A percentile compares a stretch with the other conserved stretches of the same genome.
Evolutionary conservation across 1,284 basidiomycete species (phyloP).

Genomic region (Neolentinus lepideus): DNA sequence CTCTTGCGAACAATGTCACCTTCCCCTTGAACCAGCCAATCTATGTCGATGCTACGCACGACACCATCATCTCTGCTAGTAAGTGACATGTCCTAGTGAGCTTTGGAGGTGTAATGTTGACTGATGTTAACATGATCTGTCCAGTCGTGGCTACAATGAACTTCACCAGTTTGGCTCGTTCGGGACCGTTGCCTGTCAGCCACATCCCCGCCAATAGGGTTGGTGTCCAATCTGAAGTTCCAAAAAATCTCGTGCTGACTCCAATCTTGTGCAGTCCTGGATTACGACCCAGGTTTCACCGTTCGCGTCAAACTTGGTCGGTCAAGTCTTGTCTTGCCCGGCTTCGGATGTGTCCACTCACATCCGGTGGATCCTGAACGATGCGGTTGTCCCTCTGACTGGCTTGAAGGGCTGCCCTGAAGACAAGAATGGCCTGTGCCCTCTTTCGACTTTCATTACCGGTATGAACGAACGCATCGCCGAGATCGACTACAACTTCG

Average conservation of each 20-base stretch:
- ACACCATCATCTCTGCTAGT: constrained; percentile 35
- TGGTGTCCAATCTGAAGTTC: constrained; percentile 5
- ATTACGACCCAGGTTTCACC: constrained; percentile 38
- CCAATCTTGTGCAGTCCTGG: constrained; percentile 29
- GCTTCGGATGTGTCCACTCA: constrained; percentile 27
- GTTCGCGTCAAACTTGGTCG: constrained; percentile 50
- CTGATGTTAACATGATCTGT: too few species aligned
- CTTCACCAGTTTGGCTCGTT: constrained; percentile 47
- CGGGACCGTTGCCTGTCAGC: constrained; percentile 48
- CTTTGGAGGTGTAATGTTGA: too few species aligned
- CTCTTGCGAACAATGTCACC: constrained; percentile 41
- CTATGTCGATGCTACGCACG: constrained; percentile 50
- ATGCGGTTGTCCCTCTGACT: constrained; percentile 57
- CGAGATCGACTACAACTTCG: constrained; percentile 34
- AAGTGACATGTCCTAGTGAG: constrained; percentile 11
- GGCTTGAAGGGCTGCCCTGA: constrained; percentile 45
- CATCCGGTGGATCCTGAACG: constrained; percentile 50
- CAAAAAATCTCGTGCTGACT: background rate
- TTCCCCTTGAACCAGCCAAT: constrained; percentile 59
- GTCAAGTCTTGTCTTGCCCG: constrained; percentile 53
- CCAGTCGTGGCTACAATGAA: constrained; percentile 53
- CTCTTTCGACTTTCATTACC: constrained; percentile 41
- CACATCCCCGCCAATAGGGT: constrained; percentile 51
- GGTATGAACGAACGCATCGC: constrained; percentile 39
- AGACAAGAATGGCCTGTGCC: constrained; percentile 50